These are phyloP conservation scores for Acer negundo DNA, from an alignment of 345 rosid genomes.

Conservation along the genomic window DNA sequence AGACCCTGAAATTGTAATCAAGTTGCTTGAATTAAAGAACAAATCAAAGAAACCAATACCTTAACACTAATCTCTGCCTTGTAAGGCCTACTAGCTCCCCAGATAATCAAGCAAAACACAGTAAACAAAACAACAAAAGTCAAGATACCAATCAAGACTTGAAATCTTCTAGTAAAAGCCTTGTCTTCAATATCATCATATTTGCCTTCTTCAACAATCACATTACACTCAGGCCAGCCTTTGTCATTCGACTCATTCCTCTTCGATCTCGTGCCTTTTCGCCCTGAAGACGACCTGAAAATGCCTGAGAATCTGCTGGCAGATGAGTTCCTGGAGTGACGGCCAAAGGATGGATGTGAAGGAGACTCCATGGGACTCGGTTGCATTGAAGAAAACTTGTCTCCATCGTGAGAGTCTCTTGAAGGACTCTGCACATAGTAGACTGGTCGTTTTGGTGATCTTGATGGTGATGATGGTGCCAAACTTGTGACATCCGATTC, in stretches of 20 bases:
- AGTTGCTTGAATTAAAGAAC: background rate
- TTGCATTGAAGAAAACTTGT: slow-evolving; percentile 73
- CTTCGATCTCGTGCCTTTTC: slow-evolving; percentile 47
- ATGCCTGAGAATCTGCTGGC: slow-evolving; percentile 84
- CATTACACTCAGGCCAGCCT: slow-evolving; percentile 79
- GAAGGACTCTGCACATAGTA: slow-evolving; percentile 89
- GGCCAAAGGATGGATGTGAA: slow-evolving; percentile 78
- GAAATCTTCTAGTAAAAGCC: slow-evolving; percentile 55
- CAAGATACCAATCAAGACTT: slow-evolving; percentile 55
- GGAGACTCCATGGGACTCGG: slow-evolving; percentile 85
- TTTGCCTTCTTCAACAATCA: slow-evolving; percentile 71
- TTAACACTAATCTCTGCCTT: slow-evolving; percentile 63
- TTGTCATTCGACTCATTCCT: slow-evolving; percentile 78
- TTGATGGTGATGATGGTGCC: slow-evolving; percentile 76
- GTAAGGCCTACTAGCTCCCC: slow-evolving; percentile 81
- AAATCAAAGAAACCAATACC: slow-evolving; percentile 35
- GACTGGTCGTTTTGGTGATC: slow-evolving; percentile 73
- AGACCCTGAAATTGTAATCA: no score
- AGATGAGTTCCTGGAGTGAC: slow-evolving; percentile 85
- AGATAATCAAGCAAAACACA: slow-evolving; percentile 68
- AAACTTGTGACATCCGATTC: slow-evolving; percentile 79
- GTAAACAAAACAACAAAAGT: slow-evolving; percentile 57
- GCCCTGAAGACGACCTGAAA: slow-evolving; percentile 70
- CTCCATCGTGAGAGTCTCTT: slow-evolving; percentile 91
- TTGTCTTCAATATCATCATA: slow-evolving; percentile 64